Evolutionary conservation across 768 basidiomycete genomes (phyloP).

Genomic region (Lepiota venenata): DNA sequence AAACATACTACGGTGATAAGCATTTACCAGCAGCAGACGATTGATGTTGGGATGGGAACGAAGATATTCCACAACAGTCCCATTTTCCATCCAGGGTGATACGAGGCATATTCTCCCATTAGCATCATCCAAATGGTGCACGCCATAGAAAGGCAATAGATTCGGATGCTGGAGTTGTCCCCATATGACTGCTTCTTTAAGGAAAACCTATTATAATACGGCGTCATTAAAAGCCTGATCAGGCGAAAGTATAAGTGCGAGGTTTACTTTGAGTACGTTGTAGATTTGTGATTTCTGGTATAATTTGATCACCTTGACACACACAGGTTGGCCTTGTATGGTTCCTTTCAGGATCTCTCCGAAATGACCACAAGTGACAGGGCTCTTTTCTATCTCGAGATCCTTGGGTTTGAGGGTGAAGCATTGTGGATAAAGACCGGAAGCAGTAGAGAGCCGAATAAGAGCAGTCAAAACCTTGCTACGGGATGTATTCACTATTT

Average conservation of each 20-base stretch:
- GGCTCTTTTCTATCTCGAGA: not conserved
- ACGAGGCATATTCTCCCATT: conserved; percentile 9
- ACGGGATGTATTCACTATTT: not conserved
- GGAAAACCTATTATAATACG: no score
- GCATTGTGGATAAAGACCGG: not conserved
- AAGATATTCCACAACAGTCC: conserved; percentile 5
- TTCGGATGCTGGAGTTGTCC: conserved; percentile 10
- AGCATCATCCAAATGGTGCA: conserved; percentile 8
- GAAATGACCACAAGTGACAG: not conserved
- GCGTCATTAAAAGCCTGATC: no score
- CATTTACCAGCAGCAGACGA: not conserved
- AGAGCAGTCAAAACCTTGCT: not conserved
- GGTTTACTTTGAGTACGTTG: conserved; percentile 5
- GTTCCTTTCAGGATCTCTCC: conserved; percentile 2
- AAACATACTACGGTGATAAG: not conserved
- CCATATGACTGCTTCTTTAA: not conserved
- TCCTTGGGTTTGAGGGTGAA: not conserved
- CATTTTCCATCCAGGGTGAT: conserved; percentile 16
- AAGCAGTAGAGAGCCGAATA: conserved; percentile 3
- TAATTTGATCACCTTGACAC: not conserved
- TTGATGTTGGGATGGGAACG: not conserved
- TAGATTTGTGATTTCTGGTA: conserved; percentile 4
- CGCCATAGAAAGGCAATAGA: conserved; percentile 13
- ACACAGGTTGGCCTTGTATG: not conserved
- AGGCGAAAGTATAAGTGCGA: not conserved